A percentile compares a stretch with the other conserved stretches of the same genome.
These are phyloP conservation scores for Cladosporium sphaerospermum DNA, from an alignment of 2,329 filamentous ascomycete genomes.

Conservation along the genomic window DNA sequence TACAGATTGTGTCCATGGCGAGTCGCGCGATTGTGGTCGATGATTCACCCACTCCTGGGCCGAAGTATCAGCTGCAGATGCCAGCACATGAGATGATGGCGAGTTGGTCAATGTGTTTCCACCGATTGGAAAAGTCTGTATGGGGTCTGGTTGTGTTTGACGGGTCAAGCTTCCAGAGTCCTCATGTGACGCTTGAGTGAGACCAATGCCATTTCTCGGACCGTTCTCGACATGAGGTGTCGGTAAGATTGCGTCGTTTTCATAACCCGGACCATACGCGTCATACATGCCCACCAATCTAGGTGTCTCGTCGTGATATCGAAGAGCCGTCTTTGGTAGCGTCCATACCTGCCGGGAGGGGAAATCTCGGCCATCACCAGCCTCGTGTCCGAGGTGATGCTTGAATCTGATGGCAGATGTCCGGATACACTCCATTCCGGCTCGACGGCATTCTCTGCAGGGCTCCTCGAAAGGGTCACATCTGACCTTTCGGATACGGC, in stretches of 20 bases:
- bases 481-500: constrained; percentile 15
- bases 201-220: too few relatives aligned
- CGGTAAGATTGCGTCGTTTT: too few relatives aligned
- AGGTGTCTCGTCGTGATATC: constrained; percentile 13
- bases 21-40: not conserved
- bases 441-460: constrained; percentile 14
- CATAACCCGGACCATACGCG: not conserved
- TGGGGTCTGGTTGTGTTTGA: too few relatives aligned
- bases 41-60: too few relatives aligned
- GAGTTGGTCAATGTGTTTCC: too few relatives aligned
- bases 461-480: constrained; percentile 13
- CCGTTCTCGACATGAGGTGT: too few relatives aligned
- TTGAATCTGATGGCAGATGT: constrained; percentile 14
- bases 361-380: not conserved
- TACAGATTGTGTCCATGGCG: constrained; percentile 3
- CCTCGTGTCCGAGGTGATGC: constrained; percentile 6
- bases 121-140: too few relatives aligned
- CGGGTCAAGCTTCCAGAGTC: too few relatives aligned
- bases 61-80: too few relatives aligned
- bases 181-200: too few relatives aligned
- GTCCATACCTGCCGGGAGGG: constrained; percentile 10
- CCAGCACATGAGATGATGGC: too few relatives aligned
- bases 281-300: constrained; percentile 1
- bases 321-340: not conserved
- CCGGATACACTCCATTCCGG: constrained; percentile 15